phyloP scores from a whole-genome alignment of 495 filamentous ascomycete species.

The Talaromyces ruber region DNA sequence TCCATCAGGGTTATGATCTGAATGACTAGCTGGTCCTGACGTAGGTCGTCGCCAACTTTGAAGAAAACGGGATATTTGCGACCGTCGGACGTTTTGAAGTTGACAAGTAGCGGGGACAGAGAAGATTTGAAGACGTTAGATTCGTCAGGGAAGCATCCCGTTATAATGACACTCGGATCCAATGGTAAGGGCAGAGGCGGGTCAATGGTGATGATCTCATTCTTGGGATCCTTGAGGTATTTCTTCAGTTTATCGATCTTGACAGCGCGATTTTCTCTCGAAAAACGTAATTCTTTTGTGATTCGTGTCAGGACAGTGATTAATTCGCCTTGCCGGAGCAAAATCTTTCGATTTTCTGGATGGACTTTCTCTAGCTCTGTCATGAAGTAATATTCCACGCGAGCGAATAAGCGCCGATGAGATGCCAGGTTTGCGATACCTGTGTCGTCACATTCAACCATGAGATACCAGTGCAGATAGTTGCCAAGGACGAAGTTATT shows the following conservation, averaged over 20 bases:
- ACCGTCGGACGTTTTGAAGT: constrained; percentile 72
- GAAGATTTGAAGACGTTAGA: constrained; percentile 93
- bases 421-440: constrained; percentile 59
- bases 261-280: constrained; percentile 62
- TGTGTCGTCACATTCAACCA: constrained; percentile 90
- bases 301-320: constrained; percentile 81
- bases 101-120: constrained; percentile 80
- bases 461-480: constrained; percentile 96
- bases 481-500: constrained; percentile 86
- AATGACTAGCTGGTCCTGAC: constrained; percentile 95
- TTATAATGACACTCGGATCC: constrained; percentile 72
- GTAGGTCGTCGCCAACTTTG: constrained; percentile 94
- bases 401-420: constrained; percentile 76
- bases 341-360: constrained; percentile 59
- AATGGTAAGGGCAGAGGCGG: constrained; percentile 84
- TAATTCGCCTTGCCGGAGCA: constrained; percentile 84
- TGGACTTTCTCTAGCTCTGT: constrained; percentile 54
- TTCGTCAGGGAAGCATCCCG: constrained; percentile 74
- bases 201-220: constrained; percentile 73
- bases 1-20: constrained; percentile 99
- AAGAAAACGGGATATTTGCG: constrained; percentile 85
- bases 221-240: constrained; percentile 78
- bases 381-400: constrained; percentile 96
- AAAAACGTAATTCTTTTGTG: constrained; percentile 78
- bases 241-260: constrained; percentile 80